Evolutionary conservation across 768 basidiomycete genomes (phyloP).

Genomic region (Pseudohyphozyma bogoriensis): DNA sequence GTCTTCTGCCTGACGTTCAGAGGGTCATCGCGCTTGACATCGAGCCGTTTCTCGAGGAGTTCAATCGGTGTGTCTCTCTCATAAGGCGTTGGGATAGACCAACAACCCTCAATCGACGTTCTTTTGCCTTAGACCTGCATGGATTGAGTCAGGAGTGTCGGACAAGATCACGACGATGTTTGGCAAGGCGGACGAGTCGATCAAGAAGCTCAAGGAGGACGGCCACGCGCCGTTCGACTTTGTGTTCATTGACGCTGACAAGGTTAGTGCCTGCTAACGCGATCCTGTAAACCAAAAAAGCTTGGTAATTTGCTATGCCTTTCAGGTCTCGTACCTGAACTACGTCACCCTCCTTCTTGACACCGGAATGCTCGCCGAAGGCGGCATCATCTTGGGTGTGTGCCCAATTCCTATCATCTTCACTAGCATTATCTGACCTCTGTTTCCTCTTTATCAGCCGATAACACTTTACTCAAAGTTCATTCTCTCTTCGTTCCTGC

Average conservation of each 20-base stretch:
- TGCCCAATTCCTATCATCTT: not conserved
- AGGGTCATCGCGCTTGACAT: conserved; percentile 40
- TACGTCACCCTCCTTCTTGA: conserved; percentile 20
- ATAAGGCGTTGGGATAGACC: not conserved
- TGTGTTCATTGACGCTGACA: conserved; percentile 31
- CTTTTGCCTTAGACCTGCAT: not conserved
- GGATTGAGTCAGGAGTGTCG: conserved; percentile 20
- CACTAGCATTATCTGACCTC: not conserved
- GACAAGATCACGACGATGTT: conserved; percentile 28
- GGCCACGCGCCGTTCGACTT: conserved; percentile 18
- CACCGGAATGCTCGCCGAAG: conserved; percentile 3
- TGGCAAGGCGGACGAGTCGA: conserved; percentile 20
- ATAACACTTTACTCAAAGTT: conserved; percentile 30
- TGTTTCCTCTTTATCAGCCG: not conserved
- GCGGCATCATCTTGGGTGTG: conserved; percentile 27
- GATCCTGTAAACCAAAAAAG: too few relatives aligned
- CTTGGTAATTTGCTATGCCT: too few relatives aligned
- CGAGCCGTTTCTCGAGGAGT: conserved; percentile 21
- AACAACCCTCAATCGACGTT: not conserved
- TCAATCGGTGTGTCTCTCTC: conserved; percentile 4
- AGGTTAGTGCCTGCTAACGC: conserved; percentile 3
- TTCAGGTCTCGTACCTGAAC: conserved; percentile 11
- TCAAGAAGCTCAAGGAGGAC: conserved; percentile 10
- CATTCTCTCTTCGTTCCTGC: not conserved
- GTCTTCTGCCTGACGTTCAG: conserved; percentile 40